These are phyloP conservation scores for Dissophora globulifera DNA, from an alignment of 192 early-diverging fungal genomes.

Conservation along the genomic window DNA sequence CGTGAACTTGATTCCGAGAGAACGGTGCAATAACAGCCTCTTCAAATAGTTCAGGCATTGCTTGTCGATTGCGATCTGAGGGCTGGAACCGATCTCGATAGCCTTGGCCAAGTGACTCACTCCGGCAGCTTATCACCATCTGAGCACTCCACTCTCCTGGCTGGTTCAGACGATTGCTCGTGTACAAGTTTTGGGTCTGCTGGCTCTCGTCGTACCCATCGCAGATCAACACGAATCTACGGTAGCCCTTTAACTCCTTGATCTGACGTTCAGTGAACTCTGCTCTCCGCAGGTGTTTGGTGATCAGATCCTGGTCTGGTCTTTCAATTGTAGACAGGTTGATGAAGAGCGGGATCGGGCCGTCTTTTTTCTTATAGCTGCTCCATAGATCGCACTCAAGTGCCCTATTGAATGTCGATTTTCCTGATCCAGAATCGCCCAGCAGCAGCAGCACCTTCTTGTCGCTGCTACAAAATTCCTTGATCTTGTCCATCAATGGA, in stretches of 20 bases:
- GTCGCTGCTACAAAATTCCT: slow-evolving; percentile 13
- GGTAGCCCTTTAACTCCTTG: slow-evolving; percentile 3
- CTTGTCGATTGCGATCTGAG: not conserved
- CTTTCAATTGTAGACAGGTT: not conserved
- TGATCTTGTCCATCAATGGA: slow-evolving; percentile 1
- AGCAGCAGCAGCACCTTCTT: slow-evolving; percentile 15
- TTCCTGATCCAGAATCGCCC: slow-evolving; percentile 30
- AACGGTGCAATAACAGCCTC: slow-evolving; percentile 10
- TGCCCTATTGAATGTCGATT: slow-evolving; percentile 15
- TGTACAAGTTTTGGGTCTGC: slow-evolving; percentile 6
- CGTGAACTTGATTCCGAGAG: slow-evolving; percentile 4
- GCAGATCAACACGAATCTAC: slow-evolving; percentile 17
- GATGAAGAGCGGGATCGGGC: slow-evolving; percentile 21
- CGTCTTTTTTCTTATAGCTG: not conserved
- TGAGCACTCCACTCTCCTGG: not conserved
- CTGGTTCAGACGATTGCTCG: slow-evolving; percentile 12
- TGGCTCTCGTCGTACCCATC: slow-evolving; percentile 24
- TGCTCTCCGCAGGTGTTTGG: not conserved
- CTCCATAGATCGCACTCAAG: slow-evolving; percentile 6
- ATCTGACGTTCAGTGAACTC: slow-evolving; percentile 2
- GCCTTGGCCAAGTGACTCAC: not conserved
- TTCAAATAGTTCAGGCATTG: not conserved
- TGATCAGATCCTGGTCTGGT: slow-evolving; percentile 7
- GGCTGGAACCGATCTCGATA: not conserved
- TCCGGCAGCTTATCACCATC: slow-evolving; percentile 5